Base-by-base conservation (phyloP, 2,329 filamentous ascomycete genomes). In the Ascochyta lentis region DNA sequence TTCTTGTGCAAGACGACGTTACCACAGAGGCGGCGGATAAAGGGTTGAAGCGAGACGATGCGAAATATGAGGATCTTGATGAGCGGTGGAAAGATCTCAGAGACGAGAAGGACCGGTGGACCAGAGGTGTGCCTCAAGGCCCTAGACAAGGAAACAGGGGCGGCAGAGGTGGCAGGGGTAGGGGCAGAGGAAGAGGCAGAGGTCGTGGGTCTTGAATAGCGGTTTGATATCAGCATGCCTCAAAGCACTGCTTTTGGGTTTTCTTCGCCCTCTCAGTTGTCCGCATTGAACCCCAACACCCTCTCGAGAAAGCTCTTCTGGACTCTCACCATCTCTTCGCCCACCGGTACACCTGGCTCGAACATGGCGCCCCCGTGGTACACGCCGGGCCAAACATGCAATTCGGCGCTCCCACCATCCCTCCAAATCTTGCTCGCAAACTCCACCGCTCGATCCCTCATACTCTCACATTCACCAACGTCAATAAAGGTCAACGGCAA, bases 401-500 rank as follows among this genome's bases (percentile, higher is more conserved):
- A 58, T 59, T 82, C 78, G 6, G 70, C 67, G 29, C 71, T 67
- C n/a, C 79, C 77, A 22, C 78, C 78, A 12, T 71, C 74, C n/a
- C 68, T 71, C 55, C 75, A 77, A 31, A 82, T 60, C 46, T 68
- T 73, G 23, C 60, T 65, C 13, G 77, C 79, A 63, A 76, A 81
- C 22, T 69, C 68, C 16, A 81, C 52, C 42, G 67, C 68, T 54
- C 81, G 74, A 13, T 79, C 75, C 3, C 77, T 69, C 56, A 81
- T 81, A 27, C 78, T 65, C 61, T 83, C 80, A 34, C 78, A 63
- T 6, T 74, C 69, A 0, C 79, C 79, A 6, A 78, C 73, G 44
- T 79, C 76, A 29, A 83, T 76, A 54, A 79, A 82, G 0, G 76
- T 69, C 1, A 76, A 69, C 15, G 80, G 79, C 27, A 82, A 64